Conservation (phyloP, 306 rosid species). For the Vigna nakashimae region DNA sequence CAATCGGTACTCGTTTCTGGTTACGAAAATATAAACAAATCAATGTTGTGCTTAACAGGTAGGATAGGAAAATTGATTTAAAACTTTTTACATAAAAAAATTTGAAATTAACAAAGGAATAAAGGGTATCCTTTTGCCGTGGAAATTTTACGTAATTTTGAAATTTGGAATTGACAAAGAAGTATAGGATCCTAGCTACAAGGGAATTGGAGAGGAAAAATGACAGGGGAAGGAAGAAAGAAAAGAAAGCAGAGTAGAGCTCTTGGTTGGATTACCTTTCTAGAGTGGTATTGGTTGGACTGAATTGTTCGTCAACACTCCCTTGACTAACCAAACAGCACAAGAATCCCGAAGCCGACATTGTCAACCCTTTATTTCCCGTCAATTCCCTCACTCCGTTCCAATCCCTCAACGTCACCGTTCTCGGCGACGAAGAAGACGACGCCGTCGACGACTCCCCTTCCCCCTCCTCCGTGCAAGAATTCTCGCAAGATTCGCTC, state of each 20-base stretch:
- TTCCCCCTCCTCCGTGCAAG: constrained; percentile 50
- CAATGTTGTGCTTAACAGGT: too few species aligned
- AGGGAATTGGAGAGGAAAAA: neutral
- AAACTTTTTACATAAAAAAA: neutral
- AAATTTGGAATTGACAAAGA: constrained; percentile 9
- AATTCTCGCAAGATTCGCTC: constrained; percentile 53
- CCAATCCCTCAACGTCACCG: constrained; percentile 66
- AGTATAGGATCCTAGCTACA: neutral
- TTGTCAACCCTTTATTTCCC: constrained; percentile 54
- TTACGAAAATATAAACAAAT: too few species aligned
- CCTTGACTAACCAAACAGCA: constrained; percentile 65
- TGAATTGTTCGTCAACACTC: constrained; percentile 23
- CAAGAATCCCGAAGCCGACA: constrained; percentile 61
- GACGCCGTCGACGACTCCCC: constrained; percentile 61
- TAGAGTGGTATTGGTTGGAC: constrained; percentile 30
- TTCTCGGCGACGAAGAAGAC: constrained; percentile 46
- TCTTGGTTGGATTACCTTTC: constrained; percentile 36
- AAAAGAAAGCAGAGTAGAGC: too few species aligned
- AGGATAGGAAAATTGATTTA: neutral
- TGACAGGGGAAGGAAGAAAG: neutral
- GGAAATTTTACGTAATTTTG: neutral
- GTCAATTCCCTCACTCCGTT: constrained; percentile 65
- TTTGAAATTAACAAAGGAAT: neutral
- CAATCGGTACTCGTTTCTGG: too few species aligned
- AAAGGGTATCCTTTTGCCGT: neutral